Evolutionary conservation across 148 eudicot genomes (phyloP).

Genomic region (Amaranthus hypochondriacus): DNA sequence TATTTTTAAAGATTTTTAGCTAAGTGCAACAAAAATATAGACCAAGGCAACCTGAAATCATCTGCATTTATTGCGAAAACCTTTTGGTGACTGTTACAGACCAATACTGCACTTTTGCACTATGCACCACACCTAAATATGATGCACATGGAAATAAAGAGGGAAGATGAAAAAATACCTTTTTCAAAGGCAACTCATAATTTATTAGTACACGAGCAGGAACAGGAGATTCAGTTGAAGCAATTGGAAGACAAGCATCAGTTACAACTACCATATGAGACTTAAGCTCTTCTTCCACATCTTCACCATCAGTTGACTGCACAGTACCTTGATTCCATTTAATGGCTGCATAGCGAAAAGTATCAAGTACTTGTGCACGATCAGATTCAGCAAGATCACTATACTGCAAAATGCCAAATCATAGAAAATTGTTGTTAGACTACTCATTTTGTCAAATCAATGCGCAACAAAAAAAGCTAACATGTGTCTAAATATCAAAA

Average conservation of each 20-base stretch:
- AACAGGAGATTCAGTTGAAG: conserved; percentile 64
- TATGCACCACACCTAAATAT: not conserved
- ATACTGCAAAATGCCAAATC: conserved; percentile 43
- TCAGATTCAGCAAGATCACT: conserved; percentile 85
- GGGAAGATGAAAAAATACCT: conserved; percentile 31
- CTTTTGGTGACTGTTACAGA: too few species aligned
- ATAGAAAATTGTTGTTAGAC: not conserved
- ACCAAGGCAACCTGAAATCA: too few species aligned
- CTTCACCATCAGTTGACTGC: conserved; percentile 35
- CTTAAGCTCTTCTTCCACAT: conserved; percentile 44
- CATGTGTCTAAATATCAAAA: not conserved
- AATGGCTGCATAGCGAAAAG: conserved; percentile 51
- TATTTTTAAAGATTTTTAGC: too few species aligned
- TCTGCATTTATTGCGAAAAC: too few species aligned
- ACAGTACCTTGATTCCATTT: conserved; percentile 53
- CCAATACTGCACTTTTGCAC: too few species aligned
- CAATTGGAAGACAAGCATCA: conserved; percentile 84
- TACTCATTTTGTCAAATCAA: not conserved
- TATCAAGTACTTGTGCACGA: conserved; percentile 56
- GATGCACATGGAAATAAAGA: not conserved
- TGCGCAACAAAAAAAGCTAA: not conserved
- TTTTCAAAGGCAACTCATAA: conserved; percentile 80
- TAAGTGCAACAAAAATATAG: too few species aligned
- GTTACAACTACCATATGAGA: conserved; percentile 76
- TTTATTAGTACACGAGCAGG: conserved; percentile 71